These are phyloP conservation scores for Physaria fendleri DNA, from an alignment of 345 rosid genomes.

Conservation along the genomic window DNA sequence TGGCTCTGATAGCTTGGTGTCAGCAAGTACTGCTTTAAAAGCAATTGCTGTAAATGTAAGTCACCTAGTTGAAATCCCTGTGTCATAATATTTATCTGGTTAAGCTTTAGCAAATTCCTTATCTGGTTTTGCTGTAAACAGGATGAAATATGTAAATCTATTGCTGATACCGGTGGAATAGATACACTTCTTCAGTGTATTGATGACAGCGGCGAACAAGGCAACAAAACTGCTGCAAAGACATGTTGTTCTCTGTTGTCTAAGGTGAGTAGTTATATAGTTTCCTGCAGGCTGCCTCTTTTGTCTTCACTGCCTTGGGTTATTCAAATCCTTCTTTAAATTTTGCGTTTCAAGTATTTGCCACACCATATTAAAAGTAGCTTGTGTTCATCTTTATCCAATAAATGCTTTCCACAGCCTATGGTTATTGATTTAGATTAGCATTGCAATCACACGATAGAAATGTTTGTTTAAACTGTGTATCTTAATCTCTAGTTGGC, in stretches of 20 bases:
- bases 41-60: conserved; percentile 86
- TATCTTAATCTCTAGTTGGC: conserved; percentile 55
- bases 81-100: conserved; percentile 1
- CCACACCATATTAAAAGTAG: neutral
- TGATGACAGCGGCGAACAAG: conserved; percentile 73
- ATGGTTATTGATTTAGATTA: neutral
- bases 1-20: conserved; percentile 63
- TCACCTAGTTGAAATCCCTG: neutral
- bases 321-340: neutral
- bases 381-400: neutral
- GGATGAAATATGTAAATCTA: conserved; percentile 82
- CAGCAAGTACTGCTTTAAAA: conserved; percentile 73
- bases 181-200: conserved; percentile 65
- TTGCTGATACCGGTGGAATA: conserved; percentile 86
- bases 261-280: conserved; percentile 43
- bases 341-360: neutral
- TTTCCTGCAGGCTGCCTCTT: neutral
- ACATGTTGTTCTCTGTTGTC: conserved; percentile 73
- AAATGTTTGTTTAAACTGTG: conserved; percentile 15
- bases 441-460: neutral
- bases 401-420: neutral
- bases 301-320: neutral
- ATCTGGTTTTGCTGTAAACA: conserved; percentile 22
- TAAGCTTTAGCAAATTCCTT: neutral
- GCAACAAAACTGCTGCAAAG: conserved; percentile 61